These are phyloP conservation scores for Phialophora expanda DNA, from an alignment of 2,329 filamentous ascomycete genomes.

Conservation along the genomic window DNA sequence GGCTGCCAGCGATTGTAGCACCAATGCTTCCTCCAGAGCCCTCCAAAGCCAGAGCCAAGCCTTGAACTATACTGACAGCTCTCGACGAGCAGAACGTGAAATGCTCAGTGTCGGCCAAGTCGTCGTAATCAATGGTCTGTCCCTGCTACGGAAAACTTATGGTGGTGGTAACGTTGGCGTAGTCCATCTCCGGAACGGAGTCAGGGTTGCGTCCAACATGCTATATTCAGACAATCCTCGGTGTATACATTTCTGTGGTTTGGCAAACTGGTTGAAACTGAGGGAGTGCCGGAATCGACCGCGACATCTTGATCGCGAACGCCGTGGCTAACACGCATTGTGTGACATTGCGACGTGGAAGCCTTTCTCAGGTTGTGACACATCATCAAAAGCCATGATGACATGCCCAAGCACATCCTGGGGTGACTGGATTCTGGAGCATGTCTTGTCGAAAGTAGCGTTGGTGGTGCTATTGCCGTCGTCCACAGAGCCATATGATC, in stretches of 20 bases:
- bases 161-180: background rate
- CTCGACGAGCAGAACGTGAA: background rate
- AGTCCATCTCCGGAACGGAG: background rate
- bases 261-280: background rate
- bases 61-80: background rate
- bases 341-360: background rate
- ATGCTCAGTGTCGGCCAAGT: background rate
- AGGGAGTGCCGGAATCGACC: background rate
- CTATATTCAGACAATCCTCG: background rate
- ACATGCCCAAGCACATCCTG: constrained; percentile 1
- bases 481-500: background rate
- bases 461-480: background rate
- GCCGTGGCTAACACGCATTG: background rate
- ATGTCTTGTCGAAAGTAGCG: constrained; percentile 2
- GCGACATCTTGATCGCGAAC: background rate
- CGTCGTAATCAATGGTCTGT: background rate
- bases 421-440: background rate
- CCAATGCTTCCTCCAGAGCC: background rate
- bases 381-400: background rate
- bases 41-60: background rate
- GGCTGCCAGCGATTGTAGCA: background rate
- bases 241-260: background rate
- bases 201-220: background rate
- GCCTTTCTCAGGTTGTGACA: background rate
- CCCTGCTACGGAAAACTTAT: background rate